Conservation (phyloP, 164 flowering plant genomes). For the Santalum album region DNA sequence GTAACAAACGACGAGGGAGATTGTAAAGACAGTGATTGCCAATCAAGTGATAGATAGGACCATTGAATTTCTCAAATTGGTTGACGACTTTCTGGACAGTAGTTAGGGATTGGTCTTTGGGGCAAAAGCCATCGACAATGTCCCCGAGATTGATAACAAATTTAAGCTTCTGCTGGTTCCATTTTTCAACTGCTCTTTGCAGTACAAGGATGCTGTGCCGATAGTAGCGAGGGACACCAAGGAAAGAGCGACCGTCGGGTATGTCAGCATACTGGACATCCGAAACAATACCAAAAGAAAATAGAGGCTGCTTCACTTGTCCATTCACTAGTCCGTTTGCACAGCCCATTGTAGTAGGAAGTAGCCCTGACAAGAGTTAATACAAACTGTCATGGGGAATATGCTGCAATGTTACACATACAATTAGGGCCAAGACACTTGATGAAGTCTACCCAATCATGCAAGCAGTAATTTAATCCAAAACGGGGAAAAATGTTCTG, state of each 20-base stretch:
- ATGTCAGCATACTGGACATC: conserved; percentile 94
- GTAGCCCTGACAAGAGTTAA: too few species aligned
- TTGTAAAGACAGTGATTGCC: conserved; percentile 99
- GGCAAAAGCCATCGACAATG: conserved; percentile 88
- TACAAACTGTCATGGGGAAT: too few species aligned
- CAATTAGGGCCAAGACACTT: too few species aligned
- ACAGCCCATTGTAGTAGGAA: conserved; percentile 45
- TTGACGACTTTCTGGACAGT: conserved; percentile 46
- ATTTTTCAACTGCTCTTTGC: conserved; percentile 70
- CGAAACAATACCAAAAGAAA: conserved; percentile 84
- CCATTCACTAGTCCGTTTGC: conserved; percentile 26
- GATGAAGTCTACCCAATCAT: too few species aligned
- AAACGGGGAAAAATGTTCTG: too few species aligned
- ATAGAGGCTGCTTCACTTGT: conserved; percentile 49
- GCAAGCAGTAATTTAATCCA: too few species aligned
- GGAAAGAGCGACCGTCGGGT: conserved; percentile 81
- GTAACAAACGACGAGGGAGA: conserved; percentile 64
- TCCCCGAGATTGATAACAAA: conserved; percentile 83
- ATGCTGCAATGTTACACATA: too few species aligned
- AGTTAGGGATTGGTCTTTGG: conserved; percentile 57
- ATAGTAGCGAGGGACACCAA: conserved; percentile 79
- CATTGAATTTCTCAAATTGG: conserved; percentile 60
- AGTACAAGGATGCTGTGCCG: conserved; percentile 73
- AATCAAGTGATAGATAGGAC: conserved; percentile 75
- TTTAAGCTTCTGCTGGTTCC: conserved; percentile 54